Conservation (phyloP, 2,329 filamentous ascomycete species). For the Monosporascus sp. region DNA sequence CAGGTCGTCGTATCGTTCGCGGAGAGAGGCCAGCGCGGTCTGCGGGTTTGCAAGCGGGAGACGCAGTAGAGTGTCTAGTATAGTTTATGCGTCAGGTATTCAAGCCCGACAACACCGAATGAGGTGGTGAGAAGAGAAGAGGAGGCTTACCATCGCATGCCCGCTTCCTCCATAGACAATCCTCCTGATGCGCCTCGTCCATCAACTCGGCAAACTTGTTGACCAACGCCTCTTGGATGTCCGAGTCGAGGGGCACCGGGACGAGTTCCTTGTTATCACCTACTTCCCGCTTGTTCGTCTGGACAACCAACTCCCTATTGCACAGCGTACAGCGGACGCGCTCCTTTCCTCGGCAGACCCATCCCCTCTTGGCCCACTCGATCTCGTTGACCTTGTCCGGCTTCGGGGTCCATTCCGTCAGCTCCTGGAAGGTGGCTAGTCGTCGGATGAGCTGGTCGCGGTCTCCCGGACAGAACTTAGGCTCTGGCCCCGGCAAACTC, state of each 20-base stretch:
- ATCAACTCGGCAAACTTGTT: constrained; percentile 72
- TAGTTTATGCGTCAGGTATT: constrained; percentile 9
- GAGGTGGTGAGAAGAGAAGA: no score
- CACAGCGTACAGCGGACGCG: constrained; percentile 83
- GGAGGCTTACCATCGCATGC: constrained; percentile 70
- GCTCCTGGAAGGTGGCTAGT: constrained; percentile 81
- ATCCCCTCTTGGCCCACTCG: constrained; percentile 90
- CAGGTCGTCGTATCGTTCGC: constrained; percentile 60
- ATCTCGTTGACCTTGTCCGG: constrained; percentile 81
- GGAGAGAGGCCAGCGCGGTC: constrained; percentile 51
- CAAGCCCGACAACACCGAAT: neutral
- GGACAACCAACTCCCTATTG: constrained; percentile 76
- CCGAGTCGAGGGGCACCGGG: constrained; percentile 48
- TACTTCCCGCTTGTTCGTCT: constrained; percentile 57
- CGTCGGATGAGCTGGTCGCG: constrained; percentile 75
- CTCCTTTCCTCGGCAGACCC: constrained; percentile 79
- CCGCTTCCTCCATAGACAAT: constrained; percentile 78
- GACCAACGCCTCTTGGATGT: constrained; percentile 66
- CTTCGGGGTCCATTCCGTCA: constrained; percentile 92
- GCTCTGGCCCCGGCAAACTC: constrained; percentile 22
- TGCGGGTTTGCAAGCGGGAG: constrained; percentile 58
- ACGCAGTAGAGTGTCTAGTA: constrained; percentile 52
- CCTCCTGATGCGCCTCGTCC: constrained; percentile 67
- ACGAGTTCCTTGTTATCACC: constrained; percentile 46
- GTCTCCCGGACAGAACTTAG: constrained; percentile 82